Conservation (phyloP, 352 stramenopile genomes). For the Phytophthora agathidicida region DNA sequence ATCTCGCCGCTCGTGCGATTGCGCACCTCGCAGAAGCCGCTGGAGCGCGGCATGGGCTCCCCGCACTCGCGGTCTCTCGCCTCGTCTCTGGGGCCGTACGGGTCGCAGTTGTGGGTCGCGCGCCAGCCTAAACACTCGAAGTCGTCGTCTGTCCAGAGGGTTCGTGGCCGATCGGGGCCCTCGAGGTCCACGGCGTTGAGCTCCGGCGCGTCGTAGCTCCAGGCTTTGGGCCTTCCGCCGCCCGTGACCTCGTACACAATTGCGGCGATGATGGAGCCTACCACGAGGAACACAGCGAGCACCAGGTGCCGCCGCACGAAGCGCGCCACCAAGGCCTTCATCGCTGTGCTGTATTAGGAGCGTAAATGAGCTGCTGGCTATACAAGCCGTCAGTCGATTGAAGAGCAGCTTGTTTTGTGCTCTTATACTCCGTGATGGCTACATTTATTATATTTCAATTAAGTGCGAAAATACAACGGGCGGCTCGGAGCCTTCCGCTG, state of each 20-base stretch:
- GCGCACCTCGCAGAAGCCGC: constrained; percentile 75
- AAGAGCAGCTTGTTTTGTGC: no score
- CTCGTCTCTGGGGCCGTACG: constrained; percentile 54
- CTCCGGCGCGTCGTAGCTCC: constrained; percentile 38
- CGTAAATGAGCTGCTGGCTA: no score
- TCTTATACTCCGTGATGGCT: no score
- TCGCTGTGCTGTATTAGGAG: no score
- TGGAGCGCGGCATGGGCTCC: constrained; percentile 48
- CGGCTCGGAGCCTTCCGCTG: constrained; percentile 26
- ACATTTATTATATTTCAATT: no score
- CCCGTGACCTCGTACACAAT: constrained; percentile 68
- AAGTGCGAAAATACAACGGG: constrained; percentile 16
- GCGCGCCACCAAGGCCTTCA: constrained; percentile 33
- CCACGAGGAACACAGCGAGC: constrained; percentile 45
- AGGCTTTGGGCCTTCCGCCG: constrained; percentile 50
- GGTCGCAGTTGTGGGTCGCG: constrained; percentile 68
- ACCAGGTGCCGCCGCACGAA: constrained; percentile 50
- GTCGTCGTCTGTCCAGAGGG: constrained; percentile 57
- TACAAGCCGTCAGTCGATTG: background rate
- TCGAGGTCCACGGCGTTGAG: constrained; percentile 56
- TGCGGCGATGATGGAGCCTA: constrained; percentile 44
- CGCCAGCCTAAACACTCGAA: constrained; percentile 82
- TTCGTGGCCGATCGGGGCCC: constrained; percentile 28
- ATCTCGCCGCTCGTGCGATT: constrained; percentile 64
- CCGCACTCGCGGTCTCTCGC: constrained; percentile 50